phyloP scores from a whole-genome alignment of 2,329 filamentous ascomycete species.

The Clonostachys chloroleuca region DNA sequence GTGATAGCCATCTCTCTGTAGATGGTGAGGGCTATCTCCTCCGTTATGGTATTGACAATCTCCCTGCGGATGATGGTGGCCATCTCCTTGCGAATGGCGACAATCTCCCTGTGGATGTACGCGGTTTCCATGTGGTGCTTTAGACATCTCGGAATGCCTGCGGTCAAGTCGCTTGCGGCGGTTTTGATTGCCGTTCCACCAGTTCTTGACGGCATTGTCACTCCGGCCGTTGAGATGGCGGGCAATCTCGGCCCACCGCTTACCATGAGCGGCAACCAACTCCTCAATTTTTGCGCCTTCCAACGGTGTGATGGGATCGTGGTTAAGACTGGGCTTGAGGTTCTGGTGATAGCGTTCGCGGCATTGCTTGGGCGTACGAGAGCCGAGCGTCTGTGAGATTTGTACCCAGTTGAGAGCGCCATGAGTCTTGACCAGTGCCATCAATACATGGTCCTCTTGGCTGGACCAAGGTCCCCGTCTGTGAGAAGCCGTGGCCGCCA shows the following conservation, averaged over 20 bases:
- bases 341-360: slow-evolving; percentile 94
- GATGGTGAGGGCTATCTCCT: background rate
- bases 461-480: slow-evolving; percentile 78
- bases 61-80: slow-evolving; percentile 7
- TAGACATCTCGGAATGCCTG: background rate
- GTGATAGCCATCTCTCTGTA: too few relatives aligned
- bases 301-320: slow-evolving; percentile 66
- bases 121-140: background rate
- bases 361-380: slow-evolving; percentile 89
- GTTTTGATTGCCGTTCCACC: slow-evolving; percentile 95
- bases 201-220: slow-evolving; percentile 96
- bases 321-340: slow-evolving; percentile 71
- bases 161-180: slow-evolving; percentile 28
- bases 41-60: slow-evolving; percentile 3
- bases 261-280: slow-evolving; percentile 74
- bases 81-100: background rate
- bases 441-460: slow-evolving; percentile 67
- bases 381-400: slow-evolving; percentile 71
- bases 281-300: slow-evolving; percentile 72
- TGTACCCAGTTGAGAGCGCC: slow-evolving; percentile 86
- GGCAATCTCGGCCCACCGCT: slow-evolving; percentile 91
- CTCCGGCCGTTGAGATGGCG: slow-evolving; percentile 77
- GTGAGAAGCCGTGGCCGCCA: slow-evolving; percentile 4
- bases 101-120: too few relatives aligned
- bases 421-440: slow-evolving; percentile 65